Conservation (phyloP, 73 alveolate genomes). For the Durusdinium trenchii region DNA sequence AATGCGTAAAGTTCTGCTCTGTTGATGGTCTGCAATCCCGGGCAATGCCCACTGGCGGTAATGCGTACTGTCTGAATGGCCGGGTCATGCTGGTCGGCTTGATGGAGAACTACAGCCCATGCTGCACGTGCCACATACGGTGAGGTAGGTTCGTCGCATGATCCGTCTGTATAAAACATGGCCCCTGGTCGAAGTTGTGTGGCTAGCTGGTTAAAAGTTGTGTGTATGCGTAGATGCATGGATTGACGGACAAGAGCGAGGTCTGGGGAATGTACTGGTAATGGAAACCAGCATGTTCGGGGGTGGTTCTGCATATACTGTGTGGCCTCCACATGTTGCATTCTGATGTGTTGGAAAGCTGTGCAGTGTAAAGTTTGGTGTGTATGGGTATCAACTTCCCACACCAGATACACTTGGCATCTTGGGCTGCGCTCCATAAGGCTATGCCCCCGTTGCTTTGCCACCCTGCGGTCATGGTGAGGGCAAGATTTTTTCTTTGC, state of each 20-base stretch:
- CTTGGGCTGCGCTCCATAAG: too few relatives aligned
- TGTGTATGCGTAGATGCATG: too few relatives aligned
- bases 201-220: neutral
- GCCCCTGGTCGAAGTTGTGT: neutral
- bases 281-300: neutral
- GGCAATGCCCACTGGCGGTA: too few relatives aligned
- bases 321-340: neutral
- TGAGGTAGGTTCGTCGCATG: neutral
- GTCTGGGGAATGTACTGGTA: neutral
- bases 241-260: neutral
- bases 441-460: too few relatives aligned
- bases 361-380: neutral
- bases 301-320: neutral
- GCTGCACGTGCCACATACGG: neutral
- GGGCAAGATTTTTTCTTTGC: too few relatives aligned
- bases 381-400: too few relatives aligned
- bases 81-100: too few relatives aligned
- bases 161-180: neutral
- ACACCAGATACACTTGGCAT: too few relatives aligned
- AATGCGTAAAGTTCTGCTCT: too few relatives aligned
- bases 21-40: too few relatives aligned
- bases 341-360: neutral
- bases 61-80: too few relatives aligned
- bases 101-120: neutral
- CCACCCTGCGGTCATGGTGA: too few relatives aligned